Base-by-base conservation (phyloP, 2,329 filamentous ascomycete species). In the Calonectria leucothoes region DNA sequence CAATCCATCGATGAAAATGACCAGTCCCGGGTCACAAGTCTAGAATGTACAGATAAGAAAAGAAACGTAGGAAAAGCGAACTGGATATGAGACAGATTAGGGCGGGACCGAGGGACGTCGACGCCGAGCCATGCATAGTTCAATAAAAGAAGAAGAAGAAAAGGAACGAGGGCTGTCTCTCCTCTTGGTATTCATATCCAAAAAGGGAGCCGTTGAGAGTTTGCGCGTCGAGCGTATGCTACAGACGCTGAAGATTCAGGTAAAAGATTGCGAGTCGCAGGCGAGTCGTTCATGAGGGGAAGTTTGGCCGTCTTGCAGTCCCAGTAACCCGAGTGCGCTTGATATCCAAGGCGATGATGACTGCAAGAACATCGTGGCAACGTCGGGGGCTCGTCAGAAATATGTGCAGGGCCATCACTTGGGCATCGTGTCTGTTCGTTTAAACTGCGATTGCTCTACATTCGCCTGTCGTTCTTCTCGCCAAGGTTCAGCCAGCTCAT, bases 401-500 rank as follows among this genome's bases (percentile, higher is more conserved):
- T 55, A 42, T 33, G 59, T 29, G 37, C 27, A 35, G 23, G 61
- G 66, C 52, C 45, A 48, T 70, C 72, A 66, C 59, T 77, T 75
- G 51, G 71, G 63, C 71, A 72, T 80, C 69, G 72, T 68, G 71
- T 69, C 49, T 63, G 67, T 71, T 79, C 71, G 70, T 76, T 49
- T 73, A 73, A 70, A 71, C 57, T 74, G 66, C 51, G 69, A 63
- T 66, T 69, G 68, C 66, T 74, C 75, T 73, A 82, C 66, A 77
- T 73, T 73, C 79, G 81, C 45, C 82, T 81, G 45, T 89, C 89
- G 59, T 91, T 92, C 23, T 82, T 82, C 51, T 89, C 89, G 63
- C 92, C 92, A n/a, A 95, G 87, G 80, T 95, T 95, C 75, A 96
- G 85, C 94, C 94, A 96, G 84, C 93, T 94, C 93, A 95, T 94